phyloP scores from a whole-genome alignment of 2,329 filamentous ascomycete genomes.

The Cladosporium halotolerans region DNA sequence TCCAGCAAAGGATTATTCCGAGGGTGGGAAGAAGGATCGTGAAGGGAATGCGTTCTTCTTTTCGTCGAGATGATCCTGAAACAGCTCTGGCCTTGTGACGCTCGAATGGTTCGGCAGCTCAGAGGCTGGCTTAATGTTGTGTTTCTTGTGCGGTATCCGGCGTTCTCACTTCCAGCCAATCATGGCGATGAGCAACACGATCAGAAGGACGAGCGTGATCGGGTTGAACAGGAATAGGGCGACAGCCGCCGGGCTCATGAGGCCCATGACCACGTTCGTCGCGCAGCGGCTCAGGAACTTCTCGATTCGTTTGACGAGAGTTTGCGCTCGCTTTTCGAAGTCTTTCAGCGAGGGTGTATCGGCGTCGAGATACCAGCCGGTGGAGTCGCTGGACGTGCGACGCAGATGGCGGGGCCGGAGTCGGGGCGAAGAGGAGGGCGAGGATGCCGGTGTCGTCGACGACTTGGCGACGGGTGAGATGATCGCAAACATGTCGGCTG shows the following conservation, averaged over 20 bases:
- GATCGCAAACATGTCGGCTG: slow-evolving; percentile 14
- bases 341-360: slow-evolving; percentile 25
- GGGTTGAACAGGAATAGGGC: slow-evolving; percentile 28
- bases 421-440: slow-evolving; percentile 5
- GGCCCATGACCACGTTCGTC: slow-evolving; percentile 28
- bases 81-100: background rate
- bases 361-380: slow-evolving; percentile 26
- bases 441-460: background rate
- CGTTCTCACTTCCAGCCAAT: slow-evolving; percentile 12
- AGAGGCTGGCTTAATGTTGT: background rate
- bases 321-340: slow-evolving; percentile 23
- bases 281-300: slow-evolving; percentile 23
- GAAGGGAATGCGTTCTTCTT: slow-evolving; percentile 87
- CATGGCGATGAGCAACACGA: slow-evolving; percentile 15
- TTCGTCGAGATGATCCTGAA: slow-evolving; percentile 12
- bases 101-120: background rate
- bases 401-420: background rate
- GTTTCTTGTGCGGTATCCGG: background rate
- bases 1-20: slow-evolving; percentile 76
- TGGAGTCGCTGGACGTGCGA: slow-evolving; percentile 9
- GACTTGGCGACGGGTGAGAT: background rate
- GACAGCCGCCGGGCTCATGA: slow-evolving; percentile 26
- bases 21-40: slow-evolving; percentile 70
- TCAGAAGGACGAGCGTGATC: slow-evolving; percentile 22
- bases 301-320: slow-evolving; percentile 21